A percentile compares a stretch with the other conserved stretches of the same genome.
These are phyloP conservation scores for Herpetospermum pedunculosum DNA, from an alignment of 306 rosid genomes.

Conservation along the genomic window DNA sequence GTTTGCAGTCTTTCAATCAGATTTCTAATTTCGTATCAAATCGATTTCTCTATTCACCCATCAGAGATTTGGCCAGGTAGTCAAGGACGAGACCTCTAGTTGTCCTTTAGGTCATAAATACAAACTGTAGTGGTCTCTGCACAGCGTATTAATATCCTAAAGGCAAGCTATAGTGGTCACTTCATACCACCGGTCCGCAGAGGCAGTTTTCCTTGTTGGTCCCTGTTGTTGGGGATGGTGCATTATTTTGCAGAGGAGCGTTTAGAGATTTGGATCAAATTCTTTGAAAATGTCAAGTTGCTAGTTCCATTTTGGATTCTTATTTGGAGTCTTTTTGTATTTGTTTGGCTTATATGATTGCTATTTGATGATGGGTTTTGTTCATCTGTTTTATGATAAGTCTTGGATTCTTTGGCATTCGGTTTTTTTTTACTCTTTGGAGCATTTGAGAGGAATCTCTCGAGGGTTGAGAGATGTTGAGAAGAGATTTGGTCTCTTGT, in stretches of 20 bases:
- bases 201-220: background rate
- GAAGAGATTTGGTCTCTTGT: background rate
- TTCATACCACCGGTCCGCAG: background rate
- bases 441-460: background rate
- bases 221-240: background rate
- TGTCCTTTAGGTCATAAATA: background rate
- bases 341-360: background rate
- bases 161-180: background rate
- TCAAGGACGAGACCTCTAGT: background rate
- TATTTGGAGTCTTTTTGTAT: background rate
- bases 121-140: background rate
- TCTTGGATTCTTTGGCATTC: background rate
- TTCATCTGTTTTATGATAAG: background rate
- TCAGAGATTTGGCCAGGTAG: background rate
- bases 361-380: background rate
- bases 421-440: background rate
- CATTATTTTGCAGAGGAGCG: background rate
- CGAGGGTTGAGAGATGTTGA: background rate
- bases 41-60: background rate
- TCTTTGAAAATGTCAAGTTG: background rate
- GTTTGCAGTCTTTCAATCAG: background rate
- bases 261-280: background rate
- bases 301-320: background rate
- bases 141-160: background rate
- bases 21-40: background rate